Conservation (phyloP, 768 basidiomycete genomes). For the Lactarius hengduanensis region DNA sequence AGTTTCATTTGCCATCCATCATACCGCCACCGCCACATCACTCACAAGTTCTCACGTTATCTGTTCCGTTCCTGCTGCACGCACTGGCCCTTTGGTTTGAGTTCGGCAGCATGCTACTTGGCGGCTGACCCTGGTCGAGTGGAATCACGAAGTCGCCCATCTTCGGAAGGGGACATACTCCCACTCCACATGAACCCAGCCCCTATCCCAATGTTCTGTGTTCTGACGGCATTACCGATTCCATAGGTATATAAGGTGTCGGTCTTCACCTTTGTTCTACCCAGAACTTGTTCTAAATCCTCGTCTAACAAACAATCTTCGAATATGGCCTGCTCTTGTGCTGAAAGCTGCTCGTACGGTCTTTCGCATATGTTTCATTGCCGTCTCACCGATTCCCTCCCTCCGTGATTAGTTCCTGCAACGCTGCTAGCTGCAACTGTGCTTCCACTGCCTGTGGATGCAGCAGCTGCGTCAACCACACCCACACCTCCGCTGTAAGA, state of each 20-base stretch:
- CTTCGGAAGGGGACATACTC: not conserved
- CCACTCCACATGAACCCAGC: not conserved
- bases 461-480: constrained; percentile 21
- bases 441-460: constrained; percentile 16
- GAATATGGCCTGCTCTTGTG: constrained; percentile 21
- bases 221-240: constrained; percentile 3
- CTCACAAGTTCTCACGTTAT: not conserved
- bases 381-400: not conserved
- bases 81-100: no score
- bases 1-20: no score
- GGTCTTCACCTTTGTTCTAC: no score
- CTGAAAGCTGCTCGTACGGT: constrained; percentile 14
- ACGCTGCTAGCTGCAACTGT: constrained; percentile 13
- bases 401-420: constrained; percentile 15
- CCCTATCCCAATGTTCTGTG: not conserved
- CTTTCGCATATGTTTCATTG: not conserved
- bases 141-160: not conserved
- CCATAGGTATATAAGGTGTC: constrained; percentile 6
- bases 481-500: constrained; percentile 2
- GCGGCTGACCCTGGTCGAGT: not conserved
- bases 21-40: not conserved
- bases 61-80: not conserved
- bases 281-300: not conserved
- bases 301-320: not conserved
- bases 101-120: constrained; percentile 1